Percentiles rank a stretch among this genome's conserved stretches.
Conservation (phyloP, 2,329 filamentous ascomycete genomes). For the Xylaria sp. region DNA sequence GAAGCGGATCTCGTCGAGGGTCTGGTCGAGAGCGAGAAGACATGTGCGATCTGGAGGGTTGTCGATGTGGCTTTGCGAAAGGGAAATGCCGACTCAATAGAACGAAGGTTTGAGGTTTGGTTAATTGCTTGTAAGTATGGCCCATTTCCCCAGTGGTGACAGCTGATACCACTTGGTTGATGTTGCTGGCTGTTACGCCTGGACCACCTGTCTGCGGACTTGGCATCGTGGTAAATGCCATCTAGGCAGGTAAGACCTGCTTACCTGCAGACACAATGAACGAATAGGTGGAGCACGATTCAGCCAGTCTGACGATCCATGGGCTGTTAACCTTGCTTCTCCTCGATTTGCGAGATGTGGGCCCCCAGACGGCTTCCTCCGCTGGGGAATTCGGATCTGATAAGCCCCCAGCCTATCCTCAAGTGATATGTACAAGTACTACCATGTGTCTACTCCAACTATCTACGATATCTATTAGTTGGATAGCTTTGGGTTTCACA, state of each 20-base stretch:
- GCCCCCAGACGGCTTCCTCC: background rate
- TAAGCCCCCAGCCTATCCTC: background rate
- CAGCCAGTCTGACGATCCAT: no score
- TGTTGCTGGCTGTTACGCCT: background rate
- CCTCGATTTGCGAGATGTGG: background rate
- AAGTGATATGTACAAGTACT: background rate
- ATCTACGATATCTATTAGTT: no score
- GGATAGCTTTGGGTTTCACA: background rate
- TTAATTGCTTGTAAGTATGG: background rate
- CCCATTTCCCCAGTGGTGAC: background rate
- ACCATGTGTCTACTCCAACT: background rate
- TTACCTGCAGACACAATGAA: constrained; percentile 10
- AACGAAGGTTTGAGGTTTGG: constrained; percentile 1
- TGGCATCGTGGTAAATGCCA: background rate
- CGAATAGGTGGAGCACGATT: background rate
- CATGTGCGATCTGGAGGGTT: constrained; percentile 14
- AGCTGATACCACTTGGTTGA: constrained; percentile 4
- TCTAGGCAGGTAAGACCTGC: background rate
- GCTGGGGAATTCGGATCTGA: constrained; percentile 7
- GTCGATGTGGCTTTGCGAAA: constrained; percentile 1
- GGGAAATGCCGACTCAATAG: constrained; percentile 4
- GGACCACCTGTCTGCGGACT: constrained; percentile 1
- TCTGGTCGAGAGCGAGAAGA: constrained; percentile 7
- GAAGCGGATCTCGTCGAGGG: background rate
- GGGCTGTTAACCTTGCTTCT: background rate